Evolutionary conservation across 495 filamentous ascomycete genomes (phyloP), one percentile per base, ranked within the genome.

Genomic region (Talaromyces adpressus): DNA sequence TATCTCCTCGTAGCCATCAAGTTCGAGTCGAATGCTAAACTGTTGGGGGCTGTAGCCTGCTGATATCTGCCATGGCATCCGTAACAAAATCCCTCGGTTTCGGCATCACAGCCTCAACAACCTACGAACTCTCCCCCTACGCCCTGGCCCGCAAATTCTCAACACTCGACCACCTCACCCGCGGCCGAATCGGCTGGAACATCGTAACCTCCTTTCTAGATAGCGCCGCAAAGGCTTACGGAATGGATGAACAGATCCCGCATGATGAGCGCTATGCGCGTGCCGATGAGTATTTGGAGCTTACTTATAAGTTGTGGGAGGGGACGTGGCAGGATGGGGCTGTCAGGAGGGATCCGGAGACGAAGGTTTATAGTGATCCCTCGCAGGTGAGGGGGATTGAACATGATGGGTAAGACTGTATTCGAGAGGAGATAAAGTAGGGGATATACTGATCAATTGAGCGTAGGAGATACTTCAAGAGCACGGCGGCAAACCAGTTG

Each of bases 221-320:
- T 52, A 70, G 75, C 2, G 79, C 82, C 7, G 76, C 77, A 41
- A 79, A 79, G 59, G 77, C 77, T n/a, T 75, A 80, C 41, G 81
- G 80, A 0, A 67, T 80, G 7, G 75, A 82, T 8, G 74, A 71
- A 34, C 74, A 75, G 0, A 77, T 81, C 11, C 72, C 76, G 14
- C 82, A 85, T 63, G 83, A 84, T 64, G 75, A 84, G 66, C 71
- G 83, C 0, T 85, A 85, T 62, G 69, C 66, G 1, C 73, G 77
- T 47, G 82, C 82, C 2, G 80, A 84, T 25, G 82, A 85, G 67
- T 84, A 81, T 62, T 68, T 84, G 51, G 65, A 73, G 1, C 72
- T 83, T 2, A 56, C 79, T 4, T 84, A 81, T 71, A 74, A 71
- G 74, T 75, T 84, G 6, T 85, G 80, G 81, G 80, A 85, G 67